A percentile compares a stretch with the other conserved stretches of the same genome.
phyloP scores from a whole-genome alignment of 2,329 filamentous ascomycete species.

The Epichloe amarillans region DNA sequence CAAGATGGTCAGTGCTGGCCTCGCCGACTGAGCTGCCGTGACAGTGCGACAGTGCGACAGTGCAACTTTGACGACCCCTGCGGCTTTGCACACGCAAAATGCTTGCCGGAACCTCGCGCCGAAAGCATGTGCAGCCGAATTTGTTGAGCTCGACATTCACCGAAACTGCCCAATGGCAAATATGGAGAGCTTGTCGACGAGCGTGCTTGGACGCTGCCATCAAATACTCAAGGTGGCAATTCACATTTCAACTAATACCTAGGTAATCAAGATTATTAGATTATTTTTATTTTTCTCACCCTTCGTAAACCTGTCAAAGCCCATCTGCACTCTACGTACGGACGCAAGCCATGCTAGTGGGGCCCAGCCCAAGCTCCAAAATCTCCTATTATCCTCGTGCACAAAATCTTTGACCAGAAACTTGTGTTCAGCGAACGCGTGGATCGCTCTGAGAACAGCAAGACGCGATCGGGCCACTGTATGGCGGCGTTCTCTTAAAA shows the following conservation, averaged over 20 bases:
- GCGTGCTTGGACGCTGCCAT: no score
- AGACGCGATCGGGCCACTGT: background rate
- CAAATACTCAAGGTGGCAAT: no score
- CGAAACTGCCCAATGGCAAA: background rate
- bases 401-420: background rate
- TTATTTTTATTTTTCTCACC: no score
- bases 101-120: no score
- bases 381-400: background rate
- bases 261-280: no score
- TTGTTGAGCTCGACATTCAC: conserved; percentile 5
- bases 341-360: background rate
- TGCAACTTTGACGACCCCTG: no score
- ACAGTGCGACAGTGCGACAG: no score
- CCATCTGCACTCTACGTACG: background rate
- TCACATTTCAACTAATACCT: no score
- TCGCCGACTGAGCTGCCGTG: no score
- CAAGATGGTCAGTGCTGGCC: no score
- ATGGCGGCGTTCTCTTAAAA: background rate
- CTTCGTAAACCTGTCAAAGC: no score
- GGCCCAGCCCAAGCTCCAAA: background rate
- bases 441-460: background rate
- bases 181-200: background rate
- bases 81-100: background rate
- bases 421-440: background rate
- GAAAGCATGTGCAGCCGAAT: conserved; percentile 1